Percentiles rank a stretch among this genome's conserved stretches.
Conservation (phyloP, 1,284 basidiomycete species). For the Papiliotrema flavescens region DNA sequence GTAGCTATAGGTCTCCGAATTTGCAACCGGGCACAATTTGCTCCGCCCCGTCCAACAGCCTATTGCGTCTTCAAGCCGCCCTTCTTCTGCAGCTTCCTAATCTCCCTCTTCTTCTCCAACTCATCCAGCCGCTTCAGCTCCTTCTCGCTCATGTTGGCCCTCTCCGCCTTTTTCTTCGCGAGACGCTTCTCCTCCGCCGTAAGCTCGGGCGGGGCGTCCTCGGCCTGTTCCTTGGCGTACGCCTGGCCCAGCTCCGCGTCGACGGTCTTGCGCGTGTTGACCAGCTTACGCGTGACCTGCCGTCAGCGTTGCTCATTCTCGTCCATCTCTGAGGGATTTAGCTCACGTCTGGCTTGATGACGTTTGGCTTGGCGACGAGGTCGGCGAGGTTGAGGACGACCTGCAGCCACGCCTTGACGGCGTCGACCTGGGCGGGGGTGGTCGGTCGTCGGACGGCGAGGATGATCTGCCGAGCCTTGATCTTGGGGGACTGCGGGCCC, state of each 20-base stretch:
- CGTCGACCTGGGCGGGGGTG: conserved; percentile 50
- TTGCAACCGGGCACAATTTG: no score
- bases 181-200: conserved; percentile 59
- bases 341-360: conserved; percentile 64
- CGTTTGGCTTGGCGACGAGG: conserved; percentile 53
- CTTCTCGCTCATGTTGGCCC: conserved; percentile 68
- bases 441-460: conserved; percentile 62
- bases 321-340: neutral
- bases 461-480: conserved; percentile 67
- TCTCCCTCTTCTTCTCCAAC: conserved; percentile 41
- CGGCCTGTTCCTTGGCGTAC: conserved; percentile 56
- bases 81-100: conserved; percentile 40
- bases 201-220: conserved; percentile 57
- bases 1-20: no score
- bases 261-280: conserved; percentile 65
- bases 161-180: conserved; percentile 69
- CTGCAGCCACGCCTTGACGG: conserved; percentile 61
- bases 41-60: no score
- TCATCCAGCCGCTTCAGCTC: conserved; percentile 71
- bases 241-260: conserved; percentile 49
- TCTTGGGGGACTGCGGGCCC: conserved; percentile 52
- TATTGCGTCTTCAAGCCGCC: conserved; percentile 11
- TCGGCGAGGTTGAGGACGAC: conserved; percentile 72
- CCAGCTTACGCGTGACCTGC: conserved; percentile 66
- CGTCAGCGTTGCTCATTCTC: neutral